Evolutionary conservation across 1,284 basidiomycete species (phyloP).

Genomic region (Trametes polyzona): DNA sequence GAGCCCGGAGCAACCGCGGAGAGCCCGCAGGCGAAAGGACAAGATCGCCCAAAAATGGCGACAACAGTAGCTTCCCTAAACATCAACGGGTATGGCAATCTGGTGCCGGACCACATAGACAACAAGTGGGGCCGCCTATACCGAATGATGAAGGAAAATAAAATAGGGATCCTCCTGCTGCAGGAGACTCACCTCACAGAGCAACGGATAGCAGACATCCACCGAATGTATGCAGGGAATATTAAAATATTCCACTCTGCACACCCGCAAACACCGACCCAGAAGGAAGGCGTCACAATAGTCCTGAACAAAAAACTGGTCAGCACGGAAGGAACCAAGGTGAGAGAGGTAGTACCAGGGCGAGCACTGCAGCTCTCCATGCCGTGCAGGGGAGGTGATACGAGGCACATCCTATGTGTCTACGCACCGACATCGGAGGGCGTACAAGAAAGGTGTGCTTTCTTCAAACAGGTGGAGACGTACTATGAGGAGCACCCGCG

Average conservation of each 20-base stretch:
- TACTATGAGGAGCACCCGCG: conserved; percentile 10
- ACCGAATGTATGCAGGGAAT: neutral
- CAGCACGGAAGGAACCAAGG: neutral
- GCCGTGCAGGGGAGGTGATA: conserved; percentile 21
- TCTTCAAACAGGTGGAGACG: conserved; percentile 33
- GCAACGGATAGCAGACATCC: neutral
- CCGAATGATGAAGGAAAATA: neutral
- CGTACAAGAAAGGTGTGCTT: conserved; percentile 27
- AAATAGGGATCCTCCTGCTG: neutral
- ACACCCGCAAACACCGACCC: neutral
- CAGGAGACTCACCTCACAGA: conserved; percentile 13
- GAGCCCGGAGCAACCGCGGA: too few species aligned
- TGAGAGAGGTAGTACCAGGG: neutral
- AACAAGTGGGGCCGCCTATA: conserved; percentile 31
- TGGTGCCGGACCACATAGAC: neutral
- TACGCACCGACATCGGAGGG: conserved; percentile 42
- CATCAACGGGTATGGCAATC: neutral
- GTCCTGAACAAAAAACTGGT: neutral
- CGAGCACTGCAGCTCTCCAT: neutral
- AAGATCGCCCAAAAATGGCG: conserved; percentile 7
- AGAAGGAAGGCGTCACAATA: conserved; percentile 1
- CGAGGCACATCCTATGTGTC: conserved; percentile 33
- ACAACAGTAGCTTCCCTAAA: neutral
- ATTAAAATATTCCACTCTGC: neutral
- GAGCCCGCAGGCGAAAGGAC: too few species aligned